Base-by-base conservation (phyloP, 176 grass and related monocot species). In the Leersia perrieri region DNA sequence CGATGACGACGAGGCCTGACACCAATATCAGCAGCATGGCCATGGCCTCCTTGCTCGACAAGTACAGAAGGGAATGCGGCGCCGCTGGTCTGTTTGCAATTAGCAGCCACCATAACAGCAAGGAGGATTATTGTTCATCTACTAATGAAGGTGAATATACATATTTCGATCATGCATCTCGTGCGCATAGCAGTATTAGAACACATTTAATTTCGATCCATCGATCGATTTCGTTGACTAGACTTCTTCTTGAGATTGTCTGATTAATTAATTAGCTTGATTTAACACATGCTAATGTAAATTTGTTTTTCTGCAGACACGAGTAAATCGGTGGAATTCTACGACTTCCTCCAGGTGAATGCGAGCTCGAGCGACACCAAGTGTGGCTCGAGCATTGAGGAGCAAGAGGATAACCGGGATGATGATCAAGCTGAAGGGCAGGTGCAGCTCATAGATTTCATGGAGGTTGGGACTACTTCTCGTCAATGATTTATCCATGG, bases 301-400 rank as follows among this genome's bases (percentile, higher is more conserved):
- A 39, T 60, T 45, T 80, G 45, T 68, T 77, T 7, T 68, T 77
- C 5, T 64, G 74, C 92, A 95, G 95, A 91, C 18, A 66, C 20
- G 14, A 82, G 91, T 66, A 91, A 84, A 73, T 88, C 81, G 10
- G 68, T 89, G 12, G 84, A 97, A 63, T 97, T 97, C 73, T 94
- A 94, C n/a, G 91, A 97, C 82, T 97, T 97, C 40, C 94, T 97
- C 42, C 94, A 87, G 70, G 94, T 97, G 74, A 97, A 97, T 63
- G 41, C 82, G n/a, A 87, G 65, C 88, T 93, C 86, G 25, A 93
- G 89, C 28, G 94, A 97, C 60, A 91, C 94, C 2, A 97, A 94
- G 72, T 94, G 89, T 15, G 62, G 86, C 72, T 97, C 89, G 34
- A 94, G 94, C 84, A 72, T 94, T 41, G 94, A 91, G 75, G 80